Conservation (phyloP, 2,329 filamentous ascomycete species). For the Fonsecaea nubica region DNA sequence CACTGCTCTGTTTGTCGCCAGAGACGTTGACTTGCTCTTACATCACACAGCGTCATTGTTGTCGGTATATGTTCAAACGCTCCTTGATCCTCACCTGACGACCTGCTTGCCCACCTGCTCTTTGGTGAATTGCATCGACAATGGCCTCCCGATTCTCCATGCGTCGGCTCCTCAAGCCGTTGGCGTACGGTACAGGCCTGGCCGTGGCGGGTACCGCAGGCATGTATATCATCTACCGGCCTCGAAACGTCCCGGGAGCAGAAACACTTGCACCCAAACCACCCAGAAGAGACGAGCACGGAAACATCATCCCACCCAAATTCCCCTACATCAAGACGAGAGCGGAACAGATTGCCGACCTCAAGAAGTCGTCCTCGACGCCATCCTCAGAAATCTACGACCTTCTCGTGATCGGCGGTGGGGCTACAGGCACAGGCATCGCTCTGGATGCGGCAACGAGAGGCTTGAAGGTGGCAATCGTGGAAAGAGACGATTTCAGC, state of each 20-base stretch:
- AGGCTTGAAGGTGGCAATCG: constrained; percentile 78
- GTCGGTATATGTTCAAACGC: background rate
- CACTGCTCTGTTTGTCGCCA: background rate
- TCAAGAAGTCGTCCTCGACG: constrained; percentile 63
- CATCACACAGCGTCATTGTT: background rate
- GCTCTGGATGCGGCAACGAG: constrained; percentile 80
- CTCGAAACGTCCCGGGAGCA: constrained; percentile 66
- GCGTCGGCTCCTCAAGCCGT: constrained; percentile 60
- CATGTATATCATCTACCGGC: constrained; percentile 67
- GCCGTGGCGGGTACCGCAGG: constrained; percentile 58
- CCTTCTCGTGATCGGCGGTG: constrained; percentile 77
- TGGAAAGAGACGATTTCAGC: constrained; percentile 85
- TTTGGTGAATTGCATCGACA: constrained; percentile 8
- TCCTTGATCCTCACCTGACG: background rate
- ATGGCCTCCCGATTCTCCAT: constrained; percentile 41
- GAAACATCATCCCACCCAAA: constrained; percentile 61
- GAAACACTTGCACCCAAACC: constrained; percentile 58
- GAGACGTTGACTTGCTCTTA: background rate
- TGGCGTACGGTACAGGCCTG: constrained; percentile 65
- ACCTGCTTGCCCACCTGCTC: background rate
- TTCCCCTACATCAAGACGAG: constrained; percentile 60
- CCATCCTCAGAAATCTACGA: constrained; percentile 69
- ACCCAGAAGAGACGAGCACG: constrained; percentile 59
- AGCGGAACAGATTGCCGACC: constrained; percentile 59
- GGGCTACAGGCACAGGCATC: constrained; percentile 81